A percentile compares a stretch with the other conserved stretches of the same genome.
These are phyloP conservation scores for Debaryomycetaceae sp. DNA, from an alignment of 1,139 yeast genomes.

Conservation along the genomic window DNA sequence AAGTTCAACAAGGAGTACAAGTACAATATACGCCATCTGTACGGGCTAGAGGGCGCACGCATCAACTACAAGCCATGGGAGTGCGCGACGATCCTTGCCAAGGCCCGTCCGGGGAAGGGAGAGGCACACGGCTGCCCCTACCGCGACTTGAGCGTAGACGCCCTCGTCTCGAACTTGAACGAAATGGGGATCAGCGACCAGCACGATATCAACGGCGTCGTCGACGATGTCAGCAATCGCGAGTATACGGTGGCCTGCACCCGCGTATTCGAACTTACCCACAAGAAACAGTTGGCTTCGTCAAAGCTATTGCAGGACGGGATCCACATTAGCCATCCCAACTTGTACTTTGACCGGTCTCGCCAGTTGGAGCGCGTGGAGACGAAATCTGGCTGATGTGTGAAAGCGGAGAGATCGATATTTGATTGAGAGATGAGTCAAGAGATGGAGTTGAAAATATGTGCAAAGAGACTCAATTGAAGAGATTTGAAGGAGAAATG, in stretches of 20 bases:
- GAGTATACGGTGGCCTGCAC: constrained; percentile 86
- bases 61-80: constrained; percentile 80
- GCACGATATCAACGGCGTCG: constrained; percentile 47
- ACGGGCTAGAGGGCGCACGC: constrained; percentile 87
- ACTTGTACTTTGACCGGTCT: constrained; percentile 74
- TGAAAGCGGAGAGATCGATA: no score
- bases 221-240: constrained; percentile 53
- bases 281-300: constrained; percentile 35
- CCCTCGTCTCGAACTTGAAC: constrained; percentile 42
- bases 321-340: constrained; percentile 70
- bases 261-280: constrained; percentile 75
- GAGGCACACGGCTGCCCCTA: constrained; percentile 94
- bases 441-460: neutral
- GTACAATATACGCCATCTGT: constrained; percentile 78
- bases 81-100: constrained; percentile 64
- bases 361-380: constrained; percentile 28
- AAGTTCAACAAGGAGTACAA: constrained; percentile 79
- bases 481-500: neutral
- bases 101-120: constrained; percentile 59
- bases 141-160: constrained; percentile 58
- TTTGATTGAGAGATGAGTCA: no score
- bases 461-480: neutral
- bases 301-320: constrained; percentile 25
- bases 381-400: neutral
- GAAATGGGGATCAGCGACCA: constrained; percentile 64